Evolutionary conservation across 176 grass and related monocot genomes (phyloP), one percentile per base, ranked within the genome.

Genomic region (Triticum urartu): DNA sequence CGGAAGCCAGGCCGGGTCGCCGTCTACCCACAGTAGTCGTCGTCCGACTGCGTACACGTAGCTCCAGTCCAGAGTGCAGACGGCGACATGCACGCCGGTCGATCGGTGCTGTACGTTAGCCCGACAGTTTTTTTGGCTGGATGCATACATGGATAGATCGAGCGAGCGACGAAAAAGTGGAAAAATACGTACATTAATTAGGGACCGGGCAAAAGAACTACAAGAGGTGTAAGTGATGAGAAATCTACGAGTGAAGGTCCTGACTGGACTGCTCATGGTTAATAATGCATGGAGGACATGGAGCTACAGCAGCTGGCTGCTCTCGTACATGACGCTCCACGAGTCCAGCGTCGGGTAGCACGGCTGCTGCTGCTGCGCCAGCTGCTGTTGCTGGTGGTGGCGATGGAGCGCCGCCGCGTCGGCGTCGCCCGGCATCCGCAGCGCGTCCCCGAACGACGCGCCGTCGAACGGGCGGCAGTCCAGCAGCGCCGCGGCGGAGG

Each of bases 281-380:
- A 83, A 83, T 83, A 4, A 28, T 72, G 12, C 80, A 72, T 35
- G 21, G 32, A 38, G 3, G 6, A 50, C 60, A 80, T 20, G 64
- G 28, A 48, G 43, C 14, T 72, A 78, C 21, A 73, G 66, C 20
- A 28, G 45, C 0, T 52, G 17, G 70, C 0, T 38, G 30, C 35
- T 81, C 40, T 90, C 47, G 85, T 82, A 89, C 77, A 95, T 79
- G 78, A 92, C 83, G 86, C 36, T 86, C 93, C 90, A 92, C 17
- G 93, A 95, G 75, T 95, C 91, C 1, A 91, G 88, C 47, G 90
- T 91, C 38, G 93, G 91, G 89, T 62, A 95, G 60, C 77, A 84
- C 43, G 86, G 85, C 86, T 43, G 77, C 60, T 79, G 85, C 86
- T 36, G 77, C 72, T 79, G 82, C 12, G 38, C 78, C 11, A 79